Evolutionary conservation across 768 basidiomycete genomes (phyloP).

Genomic region (Collybia sordida): DNA sequence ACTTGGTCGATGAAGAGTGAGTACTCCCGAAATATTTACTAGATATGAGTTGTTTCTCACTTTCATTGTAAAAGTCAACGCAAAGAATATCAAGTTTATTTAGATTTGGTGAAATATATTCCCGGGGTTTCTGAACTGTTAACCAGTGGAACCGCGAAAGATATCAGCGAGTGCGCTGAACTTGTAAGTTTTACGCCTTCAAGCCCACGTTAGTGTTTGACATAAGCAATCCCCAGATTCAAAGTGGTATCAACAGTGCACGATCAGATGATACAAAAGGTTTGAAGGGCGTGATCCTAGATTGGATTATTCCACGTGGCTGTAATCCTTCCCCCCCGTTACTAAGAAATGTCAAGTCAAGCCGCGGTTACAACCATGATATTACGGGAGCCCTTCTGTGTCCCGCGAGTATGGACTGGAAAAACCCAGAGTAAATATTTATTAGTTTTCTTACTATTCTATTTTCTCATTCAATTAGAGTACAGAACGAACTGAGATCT

Average conservation of each 20-base stretch:
- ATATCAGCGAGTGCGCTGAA: too few species aligned
- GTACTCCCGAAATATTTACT: too few species aligned
- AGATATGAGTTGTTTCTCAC: too few species aligned
- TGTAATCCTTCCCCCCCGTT: slow-evolving; percentile 9
- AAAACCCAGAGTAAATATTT: slow-evolving; percentile 8
- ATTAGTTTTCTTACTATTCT: not conserved
- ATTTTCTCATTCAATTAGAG: not conserved
- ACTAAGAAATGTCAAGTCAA: slow-evolving; percentile 4
- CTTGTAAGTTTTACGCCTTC: too few species aligned
- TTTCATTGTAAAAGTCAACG: too few species aligned
- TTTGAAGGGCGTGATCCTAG: slow-evolving; percentile 16
- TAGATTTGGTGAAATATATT: too few species aligned
- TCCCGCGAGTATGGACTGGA: slow-evolving; percentile 13
- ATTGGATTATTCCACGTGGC: slow-evolving; percentile 22
- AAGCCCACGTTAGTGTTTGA: too few species aligned
- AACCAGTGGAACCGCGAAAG: too few species aligned
- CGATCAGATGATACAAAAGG: slow-evolving; percentile 17
- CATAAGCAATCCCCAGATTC: too few species aligned
- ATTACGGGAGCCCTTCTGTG: slow-evolving; percentile 14
- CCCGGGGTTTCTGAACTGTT: too few species aligned
- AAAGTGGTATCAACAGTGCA: slow-evolving; percentile 18
- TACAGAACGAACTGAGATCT: slow-evolving; percentile 9
- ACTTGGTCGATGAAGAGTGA: too few species aligned
- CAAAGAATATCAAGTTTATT: too few species aligned
- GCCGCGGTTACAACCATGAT: slow-evolving; percentile 10